Evolutionary conservation across 148 eudicot genomes (phyloP), one percentile per base, ranked within the genome.

Genomic region (Rhododendron williamsianum): DNA sequence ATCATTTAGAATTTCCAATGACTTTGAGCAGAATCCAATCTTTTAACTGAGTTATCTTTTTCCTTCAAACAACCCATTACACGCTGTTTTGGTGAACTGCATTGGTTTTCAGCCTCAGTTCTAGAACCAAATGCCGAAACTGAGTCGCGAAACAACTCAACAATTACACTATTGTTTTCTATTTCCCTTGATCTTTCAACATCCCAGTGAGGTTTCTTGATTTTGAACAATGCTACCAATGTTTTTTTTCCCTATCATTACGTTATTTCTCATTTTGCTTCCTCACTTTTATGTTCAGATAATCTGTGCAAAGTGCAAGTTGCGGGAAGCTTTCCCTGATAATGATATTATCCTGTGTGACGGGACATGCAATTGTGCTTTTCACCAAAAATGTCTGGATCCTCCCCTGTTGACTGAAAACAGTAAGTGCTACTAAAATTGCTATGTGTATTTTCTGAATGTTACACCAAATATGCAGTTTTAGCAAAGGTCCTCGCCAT

Each of bases 291-390:
- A 12, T 83, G 33, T 88, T 78, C 89, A 96, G 99, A 96, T 96
- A 83, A 52, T 93, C 82, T 96, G 99, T 89, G 94, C 97, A 74
- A 93, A 89, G 89, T 96, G 99, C 91, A 93, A 91, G 85, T 82
- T 90, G 83, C 92, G 91, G 87, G 99, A 96, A 89, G 98, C 92
- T 86, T 91, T 90, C 78, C 95, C 91, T 82, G 99, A 96, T 83
- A 94, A 96, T 88, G 99, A 96, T 91, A 95, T 96, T 71, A 94
- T 96, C 85, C 93, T 95, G 52, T 96, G 99, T 91, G 99, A 95
- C 76, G 99, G 99, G 79, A 91, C 96, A 33, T 96, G 99, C 87
- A 95, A 95, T 81, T 91, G 98, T 87, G 99, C 95, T 84, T 96
- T 93, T 85, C 99, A 96, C 88, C 98, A 96, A 87, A 90, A 95